Conservation (phyloP, 495 filamentous ascomycete species). For the Penicillium cosmopolitanum region DNA sequence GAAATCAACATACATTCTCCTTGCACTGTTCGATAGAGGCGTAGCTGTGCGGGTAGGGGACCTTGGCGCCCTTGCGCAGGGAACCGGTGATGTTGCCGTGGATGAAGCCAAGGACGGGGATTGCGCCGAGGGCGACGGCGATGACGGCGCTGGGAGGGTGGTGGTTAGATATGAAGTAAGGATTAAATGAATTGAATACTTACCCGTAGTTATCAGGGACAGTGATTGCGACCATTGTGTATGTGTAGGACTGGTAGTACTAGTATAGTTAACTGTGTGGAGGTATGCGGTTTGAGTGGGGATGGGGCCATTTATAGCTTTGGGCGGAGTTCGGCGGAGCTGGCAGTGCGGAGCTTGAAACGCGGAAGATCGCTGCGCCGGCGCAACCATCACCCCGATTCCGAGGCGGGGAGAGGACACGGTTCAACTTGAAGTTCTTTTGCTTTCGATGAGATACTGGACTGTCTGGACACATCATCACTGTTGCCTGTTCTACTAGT, state of each 20-base stretch:
- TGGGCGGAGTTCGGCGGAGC: neutral
- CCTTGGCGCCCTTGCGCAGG: slow-evolving; percentile 56
- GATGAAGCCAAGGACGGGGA: slow-evolving; percentile 61
- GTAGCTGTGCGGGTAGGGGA: slow-evolving; percentile 68
- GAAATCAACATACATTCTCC: slow-evolving; percentile 48
- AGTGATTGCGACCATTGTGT: slow-evolving; percentile 45
- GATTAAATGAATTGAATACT: slow-evolving; percentile 1
- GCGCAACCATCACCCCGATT: neutral
- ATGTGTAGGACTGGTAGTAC: no score
- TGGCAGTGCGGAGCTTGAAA: neutral
- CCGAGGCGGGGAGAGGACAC: neutral
- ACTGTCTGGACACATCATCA: no score
- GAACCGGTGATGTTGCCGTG: slow-evolving; percentile 51
- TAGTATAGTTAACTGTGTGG: no score
- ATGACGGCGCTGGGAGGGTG: slow-evolving; percentile 55
- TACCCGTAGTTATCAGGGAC: slow-evolving; percentile 57
- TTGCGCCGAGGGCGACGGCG: slow-evolving; percentile 54
- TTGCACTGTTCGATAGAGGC: slow-evolving; percentile 59
- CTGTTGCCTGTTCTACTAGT: no score
- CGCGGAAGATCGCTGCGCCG: neutral
- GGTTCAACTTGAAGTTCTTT: no score
- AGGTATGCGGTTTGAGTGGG: neutral
- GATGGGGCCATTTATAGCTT: neutral
- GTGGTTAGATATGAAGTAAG: neutral
- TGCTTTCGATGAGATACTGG: no score